Base-by-base conservation (phyloP, 495 filamentous ascomycete genomes). In the Penicillium steckii region DNA sequence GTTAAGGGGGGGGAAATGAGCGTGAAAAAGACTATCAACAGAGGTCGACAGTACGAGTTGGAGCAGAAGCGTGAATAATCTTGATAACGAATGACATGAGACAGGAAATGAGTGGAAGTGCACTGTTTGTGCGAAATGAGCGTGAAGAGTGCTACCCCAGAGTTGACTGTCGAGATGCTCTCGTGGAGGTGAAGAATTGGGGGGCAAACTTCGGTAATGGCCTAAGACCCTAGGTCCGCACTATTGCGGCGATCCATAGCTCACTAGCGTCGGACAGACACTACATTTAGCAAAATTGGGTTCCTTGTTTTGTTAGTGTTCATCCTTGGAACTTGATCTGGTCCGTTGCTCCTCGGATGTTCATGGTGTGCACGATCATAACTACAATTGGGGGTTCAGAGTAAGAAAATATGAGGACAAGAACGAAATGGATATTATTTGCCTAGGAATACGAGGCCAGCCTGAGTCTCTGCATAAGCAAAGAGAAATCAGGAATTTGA, bases 171-270 rank as follows among this genome's bases (percentile, higher is more conserved):
- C 7, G 33, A 37, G 33, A n/a, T 37, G 33, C 1, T 32, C 33
- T 17, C 33, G 15, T 13, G 17, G 29, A 22, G 21, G 44, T 46
- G 44, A 46, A 46, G 44, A 46, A 46, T 29, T 33, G 18, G 44
- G 44, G 44, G 44, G 27, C n/a, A n/a, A n/a, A 7, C 44, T 10
- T 18, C 13, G 6, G 44, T 9, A 46, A 46, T 17, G 44, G 17
- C 38, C 18, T 27, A 32, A 46, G 30, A 46, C 27, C 21, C 21
- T 27, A 9, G 44, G n/a, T 10, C 27, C 44, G 44, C 44, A 19
- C 29, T 8, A 21, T 46, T 10, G 44, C 15, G 18, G n/a, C 13
- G 43, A 35, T 46, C 27, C 27, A 46, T 46, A 32, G 18, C 17
- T 22, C 38, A 10, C 18, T 41, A 41, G 38, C 12, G 38, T 41